These are phyloP conservation scores for Agaricus subrufescens DNA, from an alignment of 768 basidiomycete species.

Conservation along the genomic window DNA sequence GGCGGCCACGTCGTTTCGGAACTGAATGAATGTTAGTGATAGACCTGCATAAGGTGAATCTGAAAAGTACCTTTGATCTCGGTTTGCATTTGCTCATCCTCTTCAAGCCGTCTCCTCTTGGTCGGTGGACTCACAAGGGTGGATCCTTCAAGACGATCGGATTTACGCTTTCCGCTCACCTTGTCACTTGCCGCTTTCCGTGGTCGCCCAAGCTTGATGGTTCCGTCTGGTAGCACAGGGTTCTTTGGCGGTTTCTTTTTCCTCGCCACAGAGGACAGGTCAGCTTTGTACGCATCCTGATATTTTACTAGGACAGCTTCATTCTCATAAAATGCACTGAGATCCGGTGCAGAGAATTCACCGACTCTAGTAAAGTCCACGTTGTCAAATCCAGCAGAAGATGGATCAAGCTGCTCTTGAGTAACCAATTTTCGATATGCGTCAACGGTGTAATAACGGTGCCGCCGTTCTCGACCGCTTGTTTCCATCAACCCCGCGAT, in stretches of 20 bases:
- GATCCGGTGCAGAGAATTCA: constrained; percentile 43
- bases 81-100: not conserved
- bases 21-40: not conserved
- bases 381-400: constrained; percentile 35
- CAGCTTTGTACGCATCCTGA: constrained; percentile 44
- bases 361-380: constrained; percentile 48
- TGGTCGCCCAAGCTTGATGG: constrained; percentile 56
- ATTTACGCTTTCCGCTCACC: constrained; percentile 1
- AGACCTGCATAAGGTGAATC: no score
- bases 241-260: constrained; percentile 36
- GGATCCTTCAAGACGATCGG: not conserved
- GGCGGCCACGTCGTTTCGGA: constrained; percentile 38
- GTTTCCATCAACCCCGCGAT: constrained; percentile 76
- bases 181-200: constrained; percentile 29
- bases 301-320: constrained; percentile 35
- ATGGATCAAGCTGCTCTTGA: constrained; percentile 59
- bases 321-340: constrained; percentile 51
- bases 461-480: constrained; percentile 78
- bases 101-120: not conserved
- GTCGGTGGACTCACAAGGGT: not conserved
- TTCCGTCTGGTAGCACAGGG: constrained; percentile 44
- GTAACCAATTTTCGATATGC: constrained; percentile 62
- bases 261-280: not conserved
- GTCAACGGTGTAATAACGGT: constrained; percentile 75
- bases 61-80: not conserved